A percentile compares a stretch with the other conserved stretches of the same genome.
phyloP scores from a whole-genome alignment of 1,284 basidiomycete species.

The Marasmius oreades region DNA sequence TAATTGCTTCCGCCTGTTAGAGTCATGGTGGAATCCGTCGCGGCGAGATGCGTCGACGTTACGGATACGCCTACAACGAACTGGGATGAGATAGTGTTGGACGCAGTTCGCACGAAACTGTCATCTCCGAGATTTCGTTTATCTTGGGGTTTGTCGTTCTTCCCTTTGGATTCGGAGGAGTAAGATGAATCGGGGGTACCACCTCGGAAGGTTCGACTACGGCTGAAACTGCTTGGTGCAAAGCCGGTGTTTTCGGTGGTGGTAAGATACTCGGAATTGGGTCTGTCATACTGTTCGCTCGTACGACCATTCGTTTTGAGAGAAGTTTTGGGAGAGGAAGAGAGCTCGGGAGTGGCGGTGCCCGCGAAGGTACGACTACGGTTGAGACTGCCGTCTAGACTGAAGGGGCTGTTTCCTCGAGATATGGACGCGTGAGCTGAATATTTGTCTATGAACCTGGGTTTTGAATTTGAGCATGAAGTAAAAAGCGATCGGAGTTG shows the following conservation, averaged over 20 bases:
- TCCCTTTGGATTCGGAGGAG: not conserved
- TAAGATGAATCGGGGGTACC: not conserved
- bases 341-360: not conserved
- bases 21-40: not conserved
- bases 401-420: conserved; percentile 6
- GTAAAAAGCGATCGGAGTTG: not conserved
- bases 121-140: not conserved
- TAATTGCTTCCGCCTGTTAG: conserved; percentile 1
- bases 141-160: not conserved
- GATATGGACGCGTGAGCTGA: not conserved
- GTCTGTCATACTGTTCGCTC: not conserved
- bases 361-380: conserved; percentile 6
- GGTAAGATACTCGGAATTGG: too few relatives aligned
- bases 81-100: not conserved
- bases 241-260: too few relatives aligned
- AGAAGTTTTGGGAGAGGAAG: not conserved
- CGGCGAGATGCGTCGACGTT: not conserved
- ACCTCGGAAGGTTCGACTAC: too few relatives aligned
- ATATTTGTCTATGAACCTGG: conserved; percentile 11
- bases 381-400: conserved; percentile 1
- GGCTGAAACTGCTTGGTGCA: too few relatives aligned
- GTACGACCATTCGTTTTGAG: not conserved
- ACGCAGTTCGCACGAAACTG: not conserved
- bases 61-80: not conserved
- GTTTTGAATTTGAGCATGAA: not conserved